phyloP scores from a whole-genome alignment of 371 early-diverging fungal genomes.

The Chytridium lagenaria region DNA sequence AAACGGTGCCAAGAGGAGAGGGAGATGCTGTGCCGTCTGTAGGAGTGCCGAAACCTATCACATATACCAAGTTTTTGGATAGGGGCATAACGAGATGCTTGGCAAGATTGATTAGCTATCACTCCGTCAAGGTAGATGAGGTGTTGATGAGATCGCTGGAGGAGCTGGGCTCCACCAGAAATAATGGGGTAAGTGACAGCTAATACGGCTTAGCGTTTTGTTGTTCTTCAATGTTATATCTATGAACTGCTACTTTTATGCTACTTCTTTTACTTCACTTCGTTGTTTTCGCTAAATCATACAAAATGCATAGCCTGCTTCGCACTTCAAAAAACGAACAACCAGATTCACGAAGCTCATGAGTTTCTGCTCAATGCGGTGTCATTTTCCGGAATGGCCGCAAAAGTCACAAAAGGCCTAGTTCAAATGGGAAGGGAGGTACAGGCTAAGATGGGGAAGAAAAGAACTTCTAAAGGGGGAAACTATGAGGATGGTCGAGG shows the following conservation, averaged over 20 bases:
- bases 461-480: too few relatives aligned
- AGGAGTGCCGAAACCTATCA: conserved; percentile 13
- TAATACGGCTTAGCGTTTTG: too few relatives aligned
- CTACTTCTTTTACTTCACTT: too few relatives aligned
- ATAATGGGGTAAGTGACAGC: too few relatives aligned
- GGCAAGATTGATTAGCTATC: conserved; percentile 44
- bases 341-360: conserved; percentile 45
- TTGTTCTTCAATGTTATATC: too few relatives aligned
- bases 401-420: conserved; percentile 17
- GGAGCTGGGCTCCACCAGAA: conserved; percentile 38
- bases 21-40: conserved; percentile 13
- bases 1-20: conserved; percentile 17
- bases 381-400: background rate
- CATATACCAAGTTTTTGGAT: conserved; percentile 45
- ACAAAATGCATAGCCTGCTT: too few relatives aligned
- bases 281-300: too few relatives aligned
- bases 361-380: conserved; percentile 21
- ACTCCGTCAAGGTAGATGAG: conserved; percentile 47
- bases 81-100: conserved; percentile 40
- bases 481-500: too few relatives aligned
- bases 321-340: conserved; percentile 50
- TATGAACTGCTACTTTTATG: too few relatives aligned
- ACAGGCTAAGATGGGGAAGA: too few relatives aligned
- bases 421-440: too few relatives aligned
- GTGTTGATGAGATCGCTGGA: conserved; percentile 40